Base-by-base conservation (phyloP, 192 early-diverging fungal genomes). In the Backusella macrospora region DNA sequence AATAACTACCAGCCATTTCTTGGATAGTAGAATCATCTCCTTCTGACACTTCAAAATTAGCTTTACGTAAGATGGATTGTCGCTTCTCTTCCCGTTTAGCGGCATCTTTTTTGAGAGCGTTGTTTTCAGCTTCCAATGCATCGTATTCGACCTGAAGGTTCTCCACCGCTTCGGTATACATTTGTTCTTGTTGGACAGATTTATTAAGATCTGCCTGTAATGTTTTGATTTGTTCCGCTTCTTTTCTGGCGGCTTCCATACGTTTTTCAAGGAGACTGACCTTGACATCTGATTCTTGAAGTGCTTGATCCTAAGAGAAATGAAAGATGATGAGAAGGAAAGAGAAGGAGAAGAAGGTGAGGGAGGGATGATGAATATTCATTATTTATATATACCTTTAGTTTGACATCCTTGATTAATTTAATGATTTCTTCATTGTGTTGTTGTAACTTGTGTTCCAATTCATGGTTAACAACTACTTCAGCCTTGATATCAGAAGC, bases 181-280 rank as follows among this genome's bases (percentile, higher is more conserved):
- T 88, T 21, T 78, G 77, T 72, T 91, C 87, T 74, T 91, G 90
- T 18, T 86, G 84, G 52, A 79, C 83, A 15, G 87, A 80, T 39
- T 85, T 86, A 18, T 83, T 78, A 4, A 95, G 79, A 34, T 86
- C 75, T 49, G 83, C 72, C 73, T 94, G 90, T 65, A 95, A 74
- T 38, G 81, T 80, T 6, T 47, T 73, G 6, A 91, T 89, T 21
- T 85, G 87, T 29, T 90, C 92, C 5, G 83, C 83, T 62, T 93
- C 89, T 68, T 92, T 88, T 44, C 86, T 88, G 65, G 87, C 83
- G n/a, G 79, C 52, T 44, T 91, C 93, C 62, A 87, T 86, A 34
- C 92, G 88, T 78, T 90, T 94, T 79, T 94, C 94, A n/a, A 95
- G 87, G 66, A 95, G 76, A 52, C 93, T 92, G 5, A 94, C 87